A percentile compares a stretch with the other conserved stretches of the same genome.
Evolutionary conservation across 169 alveolate genomes (phyloP).

Genomic region (Eimeria falciformis): DNA sequence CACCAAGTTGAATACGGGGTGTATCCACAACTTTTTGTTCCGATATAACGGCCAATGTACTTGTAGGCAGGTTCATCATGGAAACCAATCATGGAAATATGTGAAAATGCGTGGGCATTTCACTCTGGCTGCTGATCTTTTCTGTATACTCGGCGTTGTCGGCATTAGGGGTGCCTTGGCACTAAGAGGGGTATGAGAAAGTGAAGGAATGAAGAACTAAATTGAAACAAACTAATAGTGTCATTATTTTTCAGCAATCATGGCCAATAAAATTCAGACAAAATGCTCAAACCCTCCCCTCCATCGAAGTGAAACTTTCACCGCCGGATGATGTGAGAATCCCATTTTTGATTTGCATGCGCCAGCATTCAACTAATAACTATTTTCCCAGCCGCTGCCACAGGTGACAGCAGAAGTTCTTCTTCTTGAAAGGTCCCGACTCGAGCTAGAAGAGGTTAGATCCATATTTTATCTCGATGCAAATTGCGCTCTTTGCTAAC

Average conservation of each 20-base stretch:
- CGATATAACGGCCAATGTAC: too few species aligned
- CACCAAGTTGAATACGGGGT: not conserved
- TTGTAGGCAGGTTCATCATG: not conserved
- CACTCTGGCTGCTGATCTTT: not conserved
- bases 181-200: conserved; percentile 3
- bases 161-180: not conserved
- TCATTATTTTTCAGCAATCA: conserved; percentile 16
- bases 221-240: not conserved
- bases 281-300: conserved; percentile 79
- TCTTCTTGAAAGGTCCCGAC: conserved; percentile 69
- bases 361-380: not conserved
- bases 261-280: conserved; percentile 79
- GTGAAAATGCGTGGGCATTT: conserved; percentile 27
- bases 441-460: conserved; percentile 74
- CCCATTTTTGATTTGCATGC: not conserved
- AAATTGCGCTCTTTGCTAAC: too few species aligned
- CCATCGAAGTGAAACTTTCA: conserved; percentile 77
- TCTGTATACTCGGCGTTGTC: not conserved
- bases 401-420: conserved; percentile 78
- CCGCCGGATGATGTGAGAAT: conserved; percentile 78
- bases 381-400: conserved; percentile 69
- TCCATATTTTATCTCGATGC: not conserved
- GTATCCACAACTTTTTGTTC: not conserved
- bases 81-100: not conserved
- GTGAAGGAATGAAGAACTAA: not conserved